Percentiles rank a stretch among this genome's conserved stretches.
Conservation (phyloP, 2,329 filamentous ascomycete species). For the Arthrinium phaeospermum region DNA sequence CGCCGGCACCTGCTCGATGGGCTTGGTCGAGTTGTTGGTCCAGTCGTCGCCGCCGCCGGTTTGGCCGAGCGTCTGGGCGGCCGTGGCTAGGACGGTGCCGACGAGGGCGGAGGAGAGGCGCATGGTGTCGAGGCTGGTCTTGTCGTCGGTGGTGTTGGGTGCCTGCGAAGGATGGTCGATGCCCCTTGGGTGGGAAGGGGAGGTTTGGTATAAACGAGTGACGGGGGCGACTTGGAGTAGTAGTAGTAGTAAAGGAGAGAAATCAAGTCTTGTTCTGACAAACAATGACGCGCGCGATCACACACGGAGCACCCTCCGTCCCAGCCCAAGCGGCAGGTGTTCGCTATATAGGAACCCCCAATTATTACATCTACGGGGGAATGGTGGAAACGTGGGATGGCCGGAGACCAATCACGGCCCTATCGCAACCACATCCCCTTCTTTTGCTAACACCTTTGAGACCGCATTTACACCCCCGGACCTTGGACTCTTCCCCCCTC, state of each 20-base stretch:
- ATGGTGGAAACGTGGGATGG: not conserved
- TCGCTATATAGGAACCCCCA: not conserved
- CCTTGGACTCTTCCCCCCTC: not conserved
- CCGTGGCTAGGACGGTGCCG: not conserved
- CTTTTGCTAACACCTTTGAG: not conserved
- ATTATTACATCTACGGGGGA: not conserved
- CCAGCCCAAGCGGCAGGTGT: not conserved
- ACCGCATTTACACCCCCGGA: not conserved
- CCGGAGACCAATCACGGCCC: not conserved
- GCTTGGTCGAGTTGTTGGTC: slow-evolving; percentile 23
- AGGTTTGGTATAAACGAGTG: not conserved
- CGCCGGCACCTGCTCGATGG: slow-evolving; percentile 14
- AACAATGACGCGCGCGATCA: not conserved
- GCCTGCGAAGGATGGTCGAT: too few species aligned
- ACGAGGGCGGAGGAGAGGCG: not conserved
- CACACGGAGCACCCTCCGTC: slow-evolving; percentile 2
- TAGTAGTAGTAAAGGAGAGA: not conserved
- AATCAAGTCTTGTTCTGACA: not conserved
- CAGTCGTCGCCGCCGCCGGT: not conserved
- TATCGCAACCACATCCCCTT: not conserved
- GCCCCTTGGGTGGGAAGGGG: not conserved
- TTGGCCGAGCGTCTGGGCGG: not conserved
- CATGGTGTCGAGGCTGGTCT: not conserved
- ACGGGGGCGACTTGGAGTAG: not conserved
- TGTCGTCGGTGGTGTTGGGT: not conserved